phyloP scores from a whole-genome alignment of 1,284 basidiomycete genomes.

The Binderoboletus segoi region DNA sequence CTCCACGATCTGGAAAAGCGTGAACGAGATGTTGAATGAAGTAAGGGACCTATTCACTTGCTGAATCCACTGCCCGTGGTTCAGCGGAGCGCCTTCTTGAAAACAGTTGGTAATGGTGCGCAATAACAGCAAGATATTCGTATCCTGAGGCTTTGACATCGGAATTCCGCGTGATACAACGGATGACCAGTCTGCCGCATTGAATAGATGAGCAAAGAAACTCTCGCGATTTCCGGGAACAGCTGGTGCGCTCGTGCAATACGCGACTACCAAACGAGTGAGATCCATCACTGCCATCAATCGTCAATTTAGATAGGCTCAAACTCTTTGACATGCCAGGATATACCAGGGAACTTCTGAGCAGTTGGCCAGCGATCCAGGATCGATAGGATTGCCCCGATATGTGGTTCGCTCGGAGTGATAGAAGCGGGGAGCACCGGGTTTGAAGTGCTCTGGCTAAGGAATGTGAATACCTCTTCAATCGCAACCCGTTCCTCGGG shows the following conservation, averaged over 20 bases:
- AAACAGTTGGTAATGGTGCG: slow-evolving; percentile 84
- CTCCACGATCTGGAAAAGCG: slow-evolving; percentile 57
- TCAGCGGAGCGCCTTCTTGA: slow-evolving; percentile 50
- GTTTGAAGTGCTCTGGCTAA: slow-evolving; percentile 56
- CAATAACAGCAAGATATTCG: slow-evolving; percentile 84
- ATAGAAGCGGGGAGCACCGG: slow-evolving; percentile 36
- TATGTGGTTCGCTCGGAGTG: slow-evolving; percentile 49
- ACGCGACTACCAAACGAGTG: slow-evolving; percentile 74
- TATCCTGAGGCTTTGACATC: slow-evolving; percentile 74
- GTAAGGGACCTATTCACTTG: slow-evolving; percentile 42
- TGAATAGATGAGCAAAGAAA: slow-evolving; percentile 66
- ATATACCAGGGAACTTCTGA: slow-evolving; percentile 80
- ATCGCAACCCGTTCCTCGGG: slow-evolving; percentile 65
- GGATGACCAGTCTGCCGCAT: slow-evolving; percentile 66
- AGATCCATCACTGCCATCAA: slow-evolving; percentile 79
- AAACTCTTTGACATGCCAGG: not conserved
- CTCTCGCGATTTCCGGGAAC: slow-evolving; percentile 48
- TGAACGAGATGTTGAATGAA: slow-evolving; percentile 3
- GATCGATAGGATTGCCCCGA: slow-evolving; percentile 66
- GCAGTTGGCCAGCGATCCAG: slow-evolving; percentile 80
- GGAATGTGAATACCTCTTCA: slow-evolving; percentile 66
- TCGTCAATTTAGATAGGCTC: not conserved
- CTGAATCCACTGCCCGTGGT: slow-evolving; percentile 52
- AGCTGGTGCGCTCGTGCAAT: slow-evolving; percentile 56
- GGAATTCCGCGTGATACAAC: slow-evolving; percentile 51